Evolutionary conservation across 805 yeast genomes (phyloP), one percentile per base, ranked within the genome.

Genomic region (Candida yuanshanica): DNA sequence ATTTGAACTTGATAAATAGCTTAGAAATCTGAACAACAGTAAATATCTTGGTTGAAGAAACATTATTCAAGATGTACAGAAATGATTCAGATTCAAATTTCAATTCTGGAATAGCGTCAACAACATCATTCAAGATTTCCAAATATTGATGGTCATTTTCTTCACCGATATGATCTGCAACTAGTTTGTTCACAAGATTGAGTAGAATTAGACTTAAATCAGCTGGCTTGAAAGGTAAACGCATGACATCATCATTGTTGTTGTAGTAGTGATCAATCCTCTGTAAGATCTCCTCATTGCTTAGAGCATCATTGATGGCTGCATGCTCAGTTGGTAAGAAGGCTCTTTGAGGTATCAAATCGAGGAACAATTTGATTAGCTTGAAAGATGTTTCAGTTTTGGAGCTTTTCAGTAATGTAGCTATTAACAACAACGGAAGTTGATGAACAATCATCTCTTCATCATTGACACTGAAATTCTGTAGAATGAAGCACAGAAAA

Each of bases 401-500:
- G 7, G 47, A 42, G 18, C 36, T 53, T 17, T 58, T 52, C 4
- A 67, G 42, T 18, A 83, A 54, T 2, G 71, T 43, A 1, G 74
- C 64, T 16, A 87, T 50, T 1, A 89, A 56, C 1, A 84, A 70
- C 33, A 87, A 60, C 0, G 98, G 97, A 7, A 84, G 64, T 56
- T 91, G 96, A 16, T 74, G 70, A 0, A 77, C 65, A 7, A 82
- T 62, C 83, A 88, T 87, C 47, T 89, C 98, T 50, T 89, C 97
- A 48, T 91, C 99, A 33, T 74, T 76, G 22, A 89, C 78, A 48
- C 85, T 76, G 64, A 87, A 91, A 39, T 73, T 72, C 18, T 68
- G 65, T 11, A 88, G 48, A 14, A 86, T 69, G 58, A 81, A 90
- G 5, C 65, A 61, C 7, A 87, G 64, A 16, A 84, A 63, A 0